A percentile compares a stretch with the other conserved stretches of the same genome.
These are phyloP conservation scores for Eucalyptus curtisii DNA, from an alignment of 345 rosid species.

Conservation along the genomic window DNA sequence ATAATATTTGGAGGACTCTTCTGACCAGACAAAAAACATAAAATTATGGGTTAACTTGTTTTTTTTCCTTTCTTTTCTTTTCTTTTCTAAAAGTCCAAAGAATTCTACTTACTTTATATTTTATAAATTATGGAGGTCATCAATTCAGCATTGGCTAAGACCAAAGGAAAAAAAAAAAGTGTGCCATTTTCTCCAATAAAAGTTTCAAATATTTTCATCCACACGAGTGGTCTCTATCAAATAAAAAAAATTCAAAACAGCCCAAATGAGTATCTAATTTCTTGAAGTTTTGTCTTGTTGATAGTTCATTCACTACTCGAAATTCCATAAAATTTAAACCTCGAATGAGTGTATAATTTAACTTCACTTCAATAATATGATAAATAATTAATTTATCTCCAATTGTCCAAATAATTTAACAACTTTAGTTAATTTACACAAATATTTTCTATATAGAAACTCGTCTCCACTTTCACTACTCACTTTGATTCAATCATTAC, in stretches of 20 bases:
- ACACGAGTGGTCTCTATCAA: not conserved
- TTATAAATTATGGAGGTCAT: not conserved
- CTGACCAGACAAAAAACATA: not conserved
- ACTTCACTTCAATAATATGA: too few relatives aligned
- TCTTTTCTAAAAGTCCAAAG: not conserved
- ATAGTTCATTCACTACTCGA: not conserved
- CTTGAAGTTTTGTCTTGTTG: not conserved
- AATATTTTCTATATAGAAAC: fast-evolving
- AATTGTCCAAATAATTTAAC: too few relatives aligned
- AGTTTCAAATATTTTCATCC: not conserved
- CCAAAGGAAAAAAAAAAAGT: not conserved
- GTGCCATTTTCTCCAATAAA: not conserved
- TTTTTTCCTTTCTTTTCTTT: too few relatives aligned
- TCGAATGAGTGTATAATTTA: too few relatives aligned
- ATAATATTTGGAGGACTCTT: not conserved
- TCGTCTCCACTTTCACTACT: not conserved
- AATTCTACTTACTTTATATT: not conserved
- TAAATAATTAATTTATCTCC: not conserved
- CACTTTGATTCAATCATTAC: not conserved
- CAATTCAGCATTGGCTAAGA: not conserved
- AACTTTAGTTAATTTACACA: not conserved
- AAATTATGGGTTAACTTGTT: not conserved
- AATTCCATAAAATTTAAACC: not conserved
- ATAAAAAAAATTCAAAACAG: not conserved
- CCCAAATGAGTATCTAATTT: not conserved